Percentiles rank a stretch among this genome's conserved stretches.
Evolutionary conservation across 2,329 filamentous ascomycete species (phyloP).

Genomic region (Aspergillus fumigatiaffinis): DNA sequence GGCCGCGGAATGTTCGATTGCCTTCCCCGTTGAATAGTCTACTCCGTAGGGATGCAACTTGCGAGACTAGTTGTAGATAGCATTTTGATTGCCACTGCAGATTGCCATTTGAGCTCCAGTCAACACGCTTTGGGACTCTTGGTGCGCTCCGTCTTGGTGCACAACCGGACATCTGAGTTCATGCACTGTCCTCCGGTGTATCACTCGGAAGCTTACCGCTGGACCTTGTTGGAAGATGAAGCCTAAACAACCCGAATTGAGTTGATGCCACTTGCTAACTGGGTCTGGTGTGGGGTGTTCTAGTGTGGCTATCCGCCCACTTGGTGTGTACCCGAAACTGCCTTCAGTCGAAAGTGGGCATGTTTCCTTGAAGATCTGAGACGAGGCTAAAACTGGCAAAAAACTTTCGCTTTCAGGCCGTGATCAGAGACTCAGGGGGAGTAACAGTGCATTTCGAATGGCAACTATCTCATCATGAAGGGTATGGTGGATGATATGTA

Average conservation of each 20-base stretch:
- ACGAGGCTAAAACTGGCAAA: not conserved
- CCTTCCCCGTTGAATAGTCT: conserved; percentile 13
- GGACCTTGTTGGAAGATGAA: not conserved
- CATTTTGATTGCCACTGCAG: not conserved
- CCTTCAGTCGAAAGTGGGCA: conserved; percentile 1
- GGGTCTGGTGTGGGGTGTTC: conserved; percentile 22
- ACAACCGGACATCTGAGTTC: not conserved
- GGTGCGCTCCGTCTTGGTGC: not conserved
- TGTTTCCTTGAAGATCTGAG: not conserved
- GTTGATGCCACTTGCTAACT: conserved; percentile 1
- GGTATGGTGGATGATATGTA: no score
- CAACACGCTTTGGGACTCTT: not conserved
- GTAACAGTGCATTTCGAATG: no score
- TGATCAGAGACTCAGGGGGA: not conserved
- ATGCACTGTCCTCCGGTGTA: not conserved
- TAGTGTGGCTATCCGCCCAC: conserved; percentile 11
- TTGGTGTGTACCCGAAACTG: conserved; percentile 20
- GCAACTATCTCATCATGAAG: not conserved
- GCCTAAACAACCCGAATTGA: conserved; percentile 1
- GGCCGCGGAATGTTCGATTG: conserved; percentile 18
- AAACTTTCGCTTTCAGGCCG: not conserved
- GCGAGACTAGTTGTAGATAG: not conserved
- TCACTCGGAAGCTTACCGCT: not conserved
- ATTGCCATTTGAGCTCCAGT: no score
- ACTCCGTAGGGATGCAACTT: conserved; percentile 5